These are phyloP conservation scores for Wickerhamiella hasegawae DNA, from an alignment of 805 yeast species.

Conservation along the genomic window DNA sequence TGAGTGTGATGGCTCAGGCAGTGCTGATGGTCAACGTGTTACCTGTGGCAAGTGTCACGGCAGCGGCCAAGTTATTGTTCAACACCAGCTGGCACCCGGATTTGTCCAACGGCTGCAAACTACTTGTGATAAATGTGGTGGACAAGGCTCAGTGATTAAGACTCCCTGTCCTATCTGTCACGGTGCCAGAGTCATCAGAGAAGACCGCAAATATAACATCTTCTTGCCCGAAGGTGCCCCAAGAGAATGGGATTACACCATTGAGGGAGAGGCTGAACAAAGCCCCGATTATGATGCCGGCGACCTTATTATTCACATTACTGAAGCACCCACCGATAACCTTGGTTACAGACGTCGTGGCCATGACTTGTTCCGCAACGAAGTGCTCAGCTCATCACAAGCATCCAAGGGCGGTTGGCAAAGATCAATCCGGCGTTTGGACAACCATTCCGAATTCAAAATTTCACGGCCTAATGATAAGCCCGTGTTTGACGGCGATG, in stretches of 20 bases:
- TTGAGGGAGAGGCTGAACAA: conserved; percentile 69
- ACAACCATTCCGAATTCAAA: conserved; percentile 34
- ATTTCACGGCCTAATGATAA: conserved; percentile 37
- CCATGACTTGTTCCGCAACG: conserved; percentile 60
- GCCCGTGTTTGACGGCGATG: conserved; percentile 45
- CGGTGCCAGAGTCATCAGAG: conserved; percentile 51
- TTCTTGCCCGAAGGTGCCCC: conserved; percentile 57
- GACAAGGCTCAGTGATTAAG: conserved; percentile 52
- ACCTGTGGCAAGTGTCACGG: conserved; percentile 62
- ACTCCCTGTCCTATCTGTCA: conserved; percentile 52
- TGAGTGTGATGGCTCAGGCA: conserved; percentile 71
- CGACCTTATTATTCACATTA: conserved; percentile 46
- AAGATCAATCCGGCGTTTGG: conserved; percentile 51
- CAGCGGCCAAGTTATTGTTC: conserved; percentile 45
- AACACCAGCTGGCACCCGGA: conserved; percentile 72
- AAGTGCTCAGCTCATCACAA: conserved; percentile 55
- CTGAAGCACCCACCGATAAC: conserved; percentile 37
- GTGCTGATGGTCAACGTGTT: conserved; percentile 57
- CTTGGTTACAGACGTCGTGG: conserved; percentile 81
- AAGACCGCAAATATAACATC: conserved; percentile 39
- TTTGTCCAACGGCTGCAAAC: conserved; percentile 77
- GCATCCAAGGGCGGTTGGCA: conserved; percentile 72
- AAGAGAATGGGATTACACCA: conserved; percentile 39
- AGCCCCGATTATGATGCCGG: conserved; percentile 75
- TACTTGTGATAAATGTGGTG: conserved; percentile 65